A percentile compares a stretch with the other conserved stretches of the same genome.
Conservation (phyloP, 1,139 yeast genomes). For the Yamadazyma sp. region DNA sequence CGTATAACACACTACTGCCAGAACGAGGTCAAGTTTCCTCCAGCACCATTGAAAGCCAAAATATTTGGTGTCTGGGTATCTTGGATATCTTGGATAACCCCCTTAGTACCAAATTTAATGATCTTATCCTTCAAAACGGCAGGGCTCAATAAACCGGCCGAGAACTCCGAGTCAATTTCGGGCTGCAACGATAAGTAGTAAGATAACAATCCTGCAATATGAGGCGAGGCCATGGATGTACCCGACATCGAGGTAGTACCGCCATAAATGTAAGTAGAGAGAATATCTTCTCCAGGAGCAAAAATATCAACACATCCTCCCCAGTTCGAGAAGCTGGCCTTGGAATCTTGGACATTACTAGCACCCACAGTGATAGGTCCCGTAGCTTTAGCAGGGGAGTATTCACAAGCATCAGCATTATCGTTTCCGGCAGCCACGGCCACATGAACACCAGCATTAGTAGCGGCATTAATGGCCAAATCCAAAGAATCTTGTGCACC, state of each 20-base stretch:
- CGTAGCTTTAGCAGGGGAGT: constrained; percentile 79
- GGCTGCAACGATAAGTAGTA: constrained; percentile 94
- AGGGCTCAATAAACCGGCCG: constrained; percentile 68
- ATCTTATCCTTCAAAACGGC: constrained; percentile 86
- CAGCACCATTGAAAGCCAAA: constrained; percentile 92
- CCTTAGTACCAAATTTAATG: constrained; percentile 75
- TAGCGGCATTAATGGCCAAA: constrained; percentile 82
- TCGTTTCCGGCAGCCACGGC: constrained; percentile 93
- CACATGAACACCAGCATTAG: constrained; percentile 74
- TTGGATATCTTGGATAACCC: constrained; percentile 68
- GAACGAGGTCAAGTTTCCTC: constrained; percentile 71
- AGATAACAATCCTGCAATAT: constrained; percentile 85
- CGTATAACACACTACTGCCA: constrained; percentile 53
- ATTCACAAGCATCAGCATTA: constrained; percentile 79
- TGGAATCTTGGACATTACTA: constrained; percentile 67
- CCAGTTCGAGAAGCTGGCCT: constrained; percentile 80
- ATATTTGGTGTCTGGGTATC: constrained; percentile 76
- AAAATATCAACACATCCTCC: constrained; percentile 85
- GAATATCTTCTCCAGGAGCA: constrained; percentile 80
- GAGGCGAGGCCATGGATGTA: constrained; percentile 99
- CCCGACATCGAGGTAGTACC: constrained; percentile 91
- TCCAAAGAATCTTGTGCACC: constrained; percentile 76
- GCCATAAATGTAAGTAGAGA: constrained; percentile 86
- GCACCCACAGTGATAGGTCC: constrained; percentile 83
- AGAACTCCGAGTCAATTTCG: constrained; percentile 71